Conservation (phyloP, 2,329 filamentous ascomycete species). For the Cercospora sojina region DNA sequence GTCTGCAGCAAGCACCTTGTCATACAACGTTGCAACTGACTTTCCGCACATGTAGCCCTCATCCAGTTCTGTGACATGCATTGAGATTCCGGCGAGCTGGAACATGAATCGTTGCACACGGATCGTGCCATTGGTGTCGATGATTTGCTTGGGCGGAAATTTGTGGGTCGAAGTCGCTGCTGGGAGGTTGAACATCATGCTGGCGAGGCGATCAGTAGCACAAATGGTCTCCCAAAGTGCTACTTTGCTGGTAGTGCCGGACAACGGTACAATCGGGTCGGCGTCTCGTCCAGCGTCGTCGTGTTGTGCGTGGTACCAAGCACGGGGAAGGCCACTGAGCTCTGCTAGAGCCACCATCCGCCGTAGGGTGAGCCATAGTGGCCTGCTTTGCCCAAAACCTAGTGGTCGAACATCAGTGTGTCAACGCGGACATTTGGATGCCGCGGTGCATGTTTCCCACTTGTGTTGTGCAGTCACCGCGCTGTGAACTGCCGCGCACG, state of each 20-base stretch:
- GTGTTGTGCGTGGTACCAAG: constrained; percentile 16
- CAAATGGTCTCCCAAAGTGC: constrained; percentile 18
- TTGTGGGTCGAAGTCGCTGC: constrained; percentile 33
- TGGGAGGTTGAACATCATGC: constrained; percentile 38
- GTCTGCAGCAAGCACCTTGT: constrained; percentile 21
- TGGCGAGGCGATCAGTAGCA: constrained; percentile 19
- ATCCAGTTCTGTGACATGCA: constrained; percentile 32
- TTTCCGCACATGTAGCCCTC: constrained; percentile 24
- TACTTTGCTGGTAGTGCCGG: constrained; percentile 7
- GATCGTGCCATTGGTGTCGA: constrained; percentile 28
- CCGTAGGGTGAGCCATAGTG: constrained; percentile 42
- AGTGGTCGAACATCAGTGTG: constrained; percentile 30
- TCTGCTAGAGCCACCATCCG: constrained; percentile 42
- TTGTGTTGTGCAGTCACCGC: neutral
- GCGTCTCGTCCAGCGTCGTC: neutral
- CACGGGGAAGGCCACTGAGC: constrained; percentile 40
- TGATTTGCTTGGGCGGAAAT: constrained; percentile 21
- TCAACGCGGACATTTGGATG: neutral
- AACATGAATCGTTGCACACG: constrained; percentile 30
- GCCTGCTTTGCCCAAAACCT: constrained; percentile 39
- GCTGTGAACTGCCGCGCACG: neutral
- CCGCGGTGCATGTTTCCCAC: neutral
- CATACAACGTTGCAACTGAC: constrained; percentile 26
- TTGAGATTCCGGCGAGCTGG: constrained; percentile 31
- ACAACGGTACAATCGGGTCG: neutral